phyloP scores from a whole-genome alignment of 495 filamentous ascomycete genomes.

The Talaromyces wortmannii region DNA sequence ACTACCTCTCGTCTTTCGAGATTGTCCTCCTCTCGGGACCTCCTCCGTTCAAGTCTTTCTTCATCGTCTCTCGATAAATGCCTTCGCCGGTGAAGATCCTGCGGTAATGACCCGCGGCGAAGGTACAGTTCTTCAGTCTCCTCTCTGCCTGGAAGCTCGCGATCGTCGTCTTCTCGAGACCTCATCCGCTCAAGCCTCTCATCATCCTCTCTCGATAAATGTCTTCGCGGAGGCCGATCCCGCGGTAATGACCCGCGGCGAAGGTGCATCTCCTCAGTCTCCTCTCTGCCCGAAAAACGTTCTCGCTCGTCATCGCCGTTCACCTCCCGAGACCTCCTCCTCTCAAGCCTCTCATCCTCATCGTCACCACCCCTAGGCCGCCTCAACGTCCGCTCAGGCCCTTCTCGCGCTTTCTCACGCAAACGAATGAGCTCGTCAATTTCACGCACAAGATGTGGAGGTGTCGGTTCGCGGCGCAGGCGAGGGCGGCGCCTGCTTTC shows the following conservation, averaged over 20 bases:
- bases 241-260: conserved; percentile 12
- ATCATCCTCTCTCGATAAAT: conserved; percentile 12
- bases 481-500: neutral
- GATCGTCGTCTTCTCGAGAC: neutral
- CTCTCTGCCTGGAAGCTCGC: neutral
- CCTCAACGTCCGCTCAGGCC: conserved; percentile 16
- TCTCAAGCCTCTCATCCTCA: conserved; percentile 9
- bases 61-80: conserved; percentile 1
- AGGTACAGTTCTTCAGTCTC: neutral
- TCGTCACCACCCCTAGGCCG: conserved; percentile 10
- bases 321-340: conserved; percentile 10
- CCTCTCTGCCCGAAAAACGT: conserved; percentile 10
- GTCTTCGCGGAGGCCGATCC: conserved; percentile 6
- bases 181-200: conserved; percentile 9
- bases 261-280: conserved; percentile 22
- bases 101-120: neutral
- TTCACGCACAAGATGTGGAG: neutral
- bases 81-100: neutral
- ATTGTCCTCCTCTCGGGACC: conserved; percentile 16
- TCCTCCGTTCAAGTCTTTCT: conserved; percentile 4
- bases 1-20: conserved; percentile 8
- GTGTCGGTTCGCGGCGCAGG: neutral
- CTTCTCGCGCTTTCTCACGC: neutral
- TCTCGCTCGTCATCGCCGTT: conserved; percentile 15
- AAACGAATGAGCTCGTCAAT: conserved; percentile 2